These are phyloP conservation scores for Tricholomella constricta DNA, from an alignment of 768 basidiomycete genomes.

Conservation along the genomic window DNA sequence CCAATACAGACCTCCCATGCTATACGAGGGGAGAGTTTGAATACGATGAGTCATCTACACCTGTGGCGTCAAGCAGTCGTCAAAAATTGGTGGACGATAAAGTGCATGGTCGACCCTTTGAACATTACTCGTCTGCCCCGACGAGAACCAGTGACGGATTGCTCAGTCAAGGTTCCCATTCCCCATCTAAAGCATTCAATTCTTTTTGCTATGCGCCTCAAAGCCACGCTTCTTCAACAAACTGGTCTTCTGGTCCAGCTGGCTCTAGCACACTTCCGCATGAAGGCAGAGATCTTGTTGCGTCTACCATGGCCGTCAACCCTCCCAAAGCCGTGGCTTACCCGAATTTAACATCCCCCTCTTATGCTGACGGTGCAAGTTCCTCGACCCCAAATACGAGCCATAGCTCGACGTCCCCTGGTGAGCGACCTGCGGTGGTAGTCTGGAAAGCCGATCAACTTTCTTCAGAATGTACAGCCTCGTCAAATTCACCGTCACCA, in stretches of 20 bases:
- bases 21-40: not conserved
- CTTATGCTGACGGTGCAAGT: constrained; percentile 5
- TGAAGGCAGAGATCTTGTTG: not conserved
- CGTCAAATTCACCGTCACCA: not conserved
- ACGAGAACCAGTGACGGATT: not conserved
- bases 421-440: not conserved
- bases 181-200: not conserved
- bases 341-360: constrained; percentile 2
- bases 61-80: constrained; percentile 1
- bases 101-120: not conserved
- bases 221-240: not conserved
- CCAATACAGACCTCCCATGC: not conserved
- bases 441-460: not conserved
- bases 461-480: not conserved
- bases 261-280: not conserved
- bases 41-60: not conserved
- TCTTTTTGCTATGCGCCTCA: constrained; percentile 3
- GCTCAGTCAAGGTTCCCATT: not conserved
- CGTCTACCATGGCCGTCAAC: not conserved
- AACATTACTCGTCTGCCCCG: not conserved
- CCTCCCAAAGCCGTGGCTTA: not conserved
- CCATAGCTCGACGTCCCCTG: not conserved
- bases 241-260: not conserved
- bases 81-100: not conserved
- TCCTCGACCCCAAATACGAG: not conserved